These are phyloP conservation scores for Solanum tarijense DNA, from an alignment of 257 asterid genomes.

Conservation along the genomic window DNA sequence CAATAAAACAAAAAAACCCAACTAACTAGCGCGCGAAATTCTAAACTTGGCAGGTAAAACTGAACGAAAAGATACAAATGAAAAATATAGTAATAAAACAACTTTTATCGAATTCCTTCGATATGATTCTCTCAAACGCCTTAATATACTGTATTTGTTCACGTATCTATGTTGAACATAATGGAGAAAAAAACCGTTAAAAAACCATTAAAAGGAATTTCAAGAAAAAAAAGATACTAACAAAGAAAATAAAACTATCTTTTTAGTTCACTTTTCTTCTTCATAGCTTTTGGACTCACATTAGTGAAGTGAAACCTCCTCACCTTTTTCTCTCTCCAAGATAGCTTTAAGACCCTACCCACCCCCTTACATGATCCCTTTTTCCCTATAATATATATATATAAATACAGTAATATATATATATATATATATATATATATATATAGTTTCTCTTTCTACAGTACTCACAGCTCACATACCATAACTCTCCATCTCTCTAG, in stretches of 20 bases:
- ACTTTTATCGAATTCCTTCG: neutral
- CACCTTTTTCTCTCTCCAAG: neutral
- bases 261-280: neutral
- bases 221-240: no score
- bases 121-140: neutral
- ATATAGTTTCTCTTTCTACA: neutral
- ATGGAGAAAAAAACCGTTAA: neutral
- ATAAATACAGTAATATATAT: neutral
- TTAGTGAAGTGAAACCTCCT: neutral
- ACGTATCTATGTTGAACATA: neutral
- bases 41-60: neutral
- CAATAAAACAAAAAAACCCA: neutral
- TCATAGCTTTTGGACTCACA: neutral
- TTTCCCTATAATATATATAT: neutral
- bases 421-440: neutral
- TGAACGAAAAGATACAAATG: neutral
- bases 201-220: no score
- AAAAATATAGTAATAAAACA: no score
- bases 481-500: slow-evolving; percentile 1
- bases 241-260: neutral
- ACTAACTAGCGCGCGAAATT: neutral
- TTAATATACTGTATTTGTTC: no score
- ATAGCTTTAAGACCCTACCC: neutral
- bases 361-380: neutral
- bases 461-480: slow-evolving; percentile 2